Conservation (phyloP, 2,329 filamentous ascomycete genomes). For the Sporothrix mexicana region DNA sequence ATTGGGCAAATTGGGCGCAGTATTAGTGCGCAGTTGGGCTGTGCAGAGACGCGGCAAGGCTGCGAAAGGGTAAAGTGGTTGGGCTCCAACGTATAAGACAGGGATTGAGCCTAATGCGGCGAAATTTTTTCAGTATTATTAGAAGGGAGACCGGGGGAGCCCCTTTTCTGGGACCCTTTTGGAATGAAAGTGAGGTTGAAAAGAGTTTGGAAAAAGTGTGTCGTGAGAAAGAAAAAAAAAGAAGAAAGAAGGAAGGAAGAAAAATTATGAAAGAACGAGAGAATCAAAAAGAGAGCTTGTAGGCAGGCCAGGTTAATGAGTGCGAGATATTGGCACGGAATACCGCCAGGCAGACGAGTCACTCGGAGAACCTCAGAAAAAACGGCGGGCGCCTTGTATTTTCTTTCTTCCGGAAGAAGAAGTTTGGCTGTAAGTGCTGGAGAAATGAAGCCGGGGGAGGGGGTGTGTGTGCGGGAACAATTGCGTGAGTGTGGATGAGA, state of each 20-base stretch:
- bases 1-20: constrained; percentile 28
- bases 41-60: constrained; percentile 32
- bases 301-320: background rate
- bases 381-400: constrained; percentile 19
- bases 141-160: constrained; percentile 8
- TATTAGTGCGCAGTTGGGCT: constrained; percentile 29
- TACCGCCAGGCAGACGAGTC: constrained; percentile 21
- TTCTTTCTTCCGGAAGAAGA: constrained; percentile 30
- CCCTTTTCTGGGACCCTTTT: constrained; percentile 28
- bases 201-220: background rate
- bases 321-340: background rate
- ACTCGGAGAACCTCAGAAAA: background rate
- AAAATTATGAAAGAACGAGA: background rate
- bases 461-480: constrained; percentile 2
- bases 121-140: constrained; percentile 27
- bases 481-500: constrained; percentile 12
- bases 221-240: background rate
- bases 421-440: constrained; percentile 29
- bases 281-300: background rate
- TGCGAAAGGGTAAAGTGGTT: constrained; percentile 33
- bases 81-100: constrained; percentile 34
- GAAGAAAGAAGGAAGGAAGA: background rate
- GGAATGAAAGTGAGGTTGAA: constrained; percentile 1
- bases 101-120: constrained; percentile 32
- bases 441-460: constrained; percentile 15